These are phyloP conservation scores for Geranomyces variabilis DNA, from an alignment of 192 early-diverging fungal genomes.

Conservation along the genomic window DNA sequence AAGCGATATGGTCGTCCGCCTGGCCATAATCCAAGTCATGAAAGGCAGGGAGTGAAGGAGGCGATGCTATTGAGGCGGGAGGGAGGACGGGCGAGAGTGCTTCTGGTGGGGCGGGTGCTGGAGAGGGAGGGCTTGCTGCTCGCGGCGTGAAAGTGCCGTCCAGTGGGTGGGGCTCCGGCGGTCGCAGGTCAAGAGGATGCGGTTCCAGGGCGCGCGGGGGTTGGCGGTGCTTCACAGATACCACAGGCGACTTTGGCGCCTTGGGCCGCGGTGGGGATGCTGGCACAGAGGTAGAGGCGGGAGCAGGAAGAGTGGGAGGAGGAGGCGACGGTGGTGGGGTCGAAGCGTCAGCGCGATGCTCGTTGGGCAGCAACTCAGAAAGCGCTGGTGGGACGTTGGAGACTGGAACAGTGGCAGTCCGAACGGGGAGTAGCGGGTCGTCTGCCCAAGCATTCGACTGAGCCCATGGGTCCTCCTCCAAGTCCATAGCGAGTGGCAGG, in stretches of 20 bases:
- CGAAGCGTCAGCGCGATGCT: background rate
- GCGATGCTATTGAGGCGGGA: background rate
- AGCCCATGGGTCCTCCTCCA: too few species aligned
- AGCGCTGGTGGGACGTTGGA: background rate
- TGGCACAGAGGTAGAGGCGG: background rate
- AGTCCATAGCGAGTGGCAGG: too few species aligned
- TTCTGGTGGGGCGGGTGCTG: background rate
- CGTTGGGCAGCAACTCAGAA: background rate
- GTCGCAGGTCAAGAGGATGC: background rate
- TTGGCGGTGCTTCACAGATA: too few species aligned
- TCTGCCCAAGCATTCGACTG: constrained; percentile 1
- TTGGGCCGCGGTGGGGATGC: background rate
- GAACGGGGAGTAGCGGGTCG: constrained; percentile 6
- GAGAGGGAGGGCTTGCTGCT: background rate
- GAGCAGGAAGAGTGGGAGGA: background rate
- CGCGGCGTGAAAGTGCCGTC: background rate
- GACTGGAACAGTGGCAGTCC: background rate
- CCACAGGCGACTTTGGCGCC: too few species aligned
- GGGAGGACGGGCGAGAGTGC: too few species aligned
- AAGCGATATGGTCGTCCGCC: constrained; percentile 1
- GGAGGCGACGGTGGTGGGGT: background rate
- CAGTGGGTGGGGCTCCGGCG: background rate
- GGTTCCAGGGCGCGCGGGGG: background rate
- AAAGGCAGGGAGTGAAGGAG: background rate
- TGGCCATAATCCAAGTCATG: background rate